Evolutionary conservation across 805 yeast species (phyloP), one percentile per base, ranked within the genome.

Genomic region (Ogataea trehaloabstinens): DNA sequence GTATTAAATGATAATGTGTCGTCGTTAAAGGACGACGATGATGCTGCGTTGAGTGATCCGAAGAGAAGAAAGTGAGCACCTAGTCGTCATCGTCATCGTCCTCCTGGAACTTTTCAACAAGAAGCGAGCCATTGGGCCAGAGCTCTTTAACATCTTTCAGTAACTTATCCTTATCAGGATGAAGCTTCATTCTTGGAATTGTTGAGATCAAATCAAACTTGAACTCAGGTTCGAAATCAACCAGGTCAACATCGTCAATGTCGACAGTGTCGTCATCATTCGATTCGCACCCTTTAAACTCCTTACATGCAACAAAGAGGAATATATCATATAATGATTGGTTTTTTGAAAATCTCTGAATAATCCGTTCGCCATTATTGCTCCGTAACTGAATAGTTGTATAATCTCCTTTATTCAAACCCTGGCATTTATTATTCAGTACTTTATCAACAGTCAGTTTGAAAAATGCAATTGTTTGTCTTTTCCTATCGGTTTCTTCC

Each of bases 1-100:
- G 80, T 84, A 8, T 81, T 90, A 4, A 75, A 80, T 30, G 73
- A 76, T 15, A 61, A 60, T 34, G 37, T 61, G 28, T 48, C 47
- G 5, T 46, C 35, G 17, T 36, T 60, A 15, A 45, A 40, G 28
- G 52, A 48, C 22, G 22, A 34, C 11, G 44, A 42, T n/a, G n/a
- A 28, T 15, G 8, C 17, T 8, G 16, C 30, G 7, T 11, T 7
- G 15, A 41, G 42, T 15, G 43, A 42, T 19, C 35, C 45, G 12
- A 57, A 54, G 30, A 55, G 57, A 46, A 55, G 51, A 40, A 53
- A 41, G 33, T 54, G 37, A 35, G 24, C 15, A 17, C 30, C 15
- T 27, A 27, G 8, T 27, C 30, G 15, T 27, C 30, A 27, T 27
- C 30, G 6, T 11, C 10, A 1, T 42, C 49, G 1, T 55, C 59